phyloP scores from a whole-genome alignment of 2,329 filamentous ascomycete genomes.

The Botrytis tulipae region DNA sequence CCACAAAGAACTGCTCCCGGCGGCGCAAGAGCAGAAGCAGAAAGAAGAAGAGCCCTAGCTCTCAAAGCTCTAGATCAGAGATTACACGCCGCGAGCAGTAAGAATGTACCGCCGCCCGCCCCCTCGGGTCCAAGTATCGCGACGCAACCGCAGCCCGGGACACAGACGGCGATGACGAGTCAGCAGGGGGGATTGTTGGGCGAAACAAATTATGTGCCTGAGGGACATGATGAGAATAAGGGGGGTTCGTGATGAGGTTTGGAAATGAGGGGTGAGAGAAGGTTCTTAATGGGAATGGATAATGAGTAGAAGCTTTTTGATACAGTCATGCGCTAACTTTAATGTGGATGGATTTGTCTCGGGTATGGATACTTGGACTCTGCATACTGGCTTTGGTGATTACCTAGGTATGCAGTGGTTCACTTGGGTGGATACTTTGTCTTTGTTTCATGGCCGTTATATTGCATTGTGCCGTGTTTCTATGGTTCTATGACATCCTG shows the following conservation, averaged over 20 bases:
- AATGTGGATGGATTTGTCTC: neutral
- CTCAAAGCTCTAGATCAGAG: constrained; percentile 90
- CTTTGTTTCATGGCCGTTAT: too few species aligned
- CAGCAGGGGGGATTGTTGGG: constrained; percentile 51
- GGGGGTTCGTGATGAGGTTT: neutral
- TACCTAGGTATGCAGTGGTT: too few species aligned
- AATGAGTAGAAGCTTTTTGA: neutral
- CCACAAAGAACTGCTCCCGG: constrained; percentile 53
- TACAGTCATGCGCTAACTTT: too few species aligned
- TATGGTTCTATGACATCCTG: too few species aligned
- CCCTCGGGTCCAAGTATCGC: constrained; percentile 54
- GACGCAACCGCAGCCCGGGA: constrained; percentile 54
- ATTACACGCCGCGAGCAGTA: constrained; percentile 73
- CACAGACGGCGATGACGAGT: constrained; percentile 47
- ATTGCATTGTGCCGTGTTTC: too few species aligned
- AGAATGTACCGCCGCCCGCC: constrained; percentile 43
- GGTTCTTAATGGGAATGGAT: neutral
- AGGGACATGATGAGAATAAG: constrained; percentile 47
- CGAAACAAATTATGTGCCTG: constrained; percentile 68
- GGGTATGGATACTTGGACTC: neutral
- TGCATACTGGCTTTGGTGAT: neutral
- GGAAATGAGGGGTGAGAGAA: neutral
- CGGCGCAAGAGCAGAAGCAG: constrained; percentile 83
- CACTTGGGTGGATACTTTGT: too few species aligned
- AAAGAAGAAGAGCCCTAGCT: constrained; percentile 82